A percentile compares a stretch with the other conserved stretches of the same genome.
These are phyloP conservation scores for Sungouiella blattae DNA, from an alignment of 805 yeast genomes.

Conservation along the genomic window DNA sequence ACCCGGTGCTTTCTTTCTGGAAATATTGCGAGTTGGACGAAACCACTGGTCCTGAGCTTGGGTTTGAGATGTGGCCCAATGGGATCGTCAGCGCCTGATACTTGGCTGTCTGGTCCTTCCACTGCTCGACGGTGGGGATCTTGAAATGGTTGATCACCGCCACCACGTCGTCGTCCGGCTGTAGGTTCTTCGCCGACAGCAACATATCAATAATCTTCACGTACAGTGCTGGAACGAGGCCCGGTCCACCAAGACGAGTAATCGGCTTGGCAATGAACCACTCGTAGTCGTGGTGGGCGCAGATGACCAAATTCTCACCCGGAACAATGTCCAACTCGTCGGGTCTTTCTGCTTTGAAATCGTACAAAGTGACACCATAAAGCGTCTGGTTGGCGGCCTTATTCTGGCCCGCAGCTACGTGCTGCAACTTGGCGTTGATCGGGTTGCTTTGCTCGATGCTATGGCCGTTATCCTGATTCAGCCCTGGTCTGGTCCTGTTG, in stretches of 20 bases:
- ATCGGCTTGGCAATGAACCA: slow-evolving; percentile 98
- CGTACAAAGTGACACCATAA: slow-evolving; percentile 83
- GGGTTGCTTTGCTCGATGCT: slow-evolving; percentile 15
- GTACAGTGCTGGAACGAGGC: slow-evolving; percentile 87
- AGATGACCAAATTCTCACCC: slow-evolving; percentile 87
- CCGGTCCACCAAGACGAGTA: slow-evolving; percentile 94
- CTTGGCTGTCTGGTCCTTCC: slow-evolving; percentile 88
- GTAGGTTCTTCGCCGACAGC: slow-evolving; percentile 24
- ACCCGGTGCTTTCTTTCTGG: slow-evolving; percentile 15
- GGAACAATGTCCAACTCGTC: slow-evolving; percentile 84
- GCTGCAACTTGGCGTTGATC: slow-evolving; percentile 18
- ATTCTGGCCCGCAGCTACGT: slow-evolving; percentile 2
- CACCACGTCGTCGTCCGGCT: slow-evolving; percentile 41
- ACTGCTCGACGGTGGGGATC: slow-evolving; percentile 90
- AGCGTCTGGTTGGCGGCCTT: slow-evolving; percentile 44
- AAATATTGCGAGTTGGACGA: slow-evolving; percentile 39
- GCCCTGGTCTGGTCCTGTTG: slow-evolving; percentile 47
- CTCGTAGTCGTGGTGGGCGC: slow-evolving; percentile 94
- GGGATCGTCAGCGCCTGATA: slow-evolving; percentile 89
- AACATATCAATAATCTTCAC: slow-evolving; percentile 81
- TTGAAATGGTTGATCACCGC: slow-evolving; percentile 59
- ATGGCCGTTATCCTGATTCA: slow-evolving; percentile 17
- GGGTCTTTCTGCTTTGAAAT: slow-evolving; percentile 74
- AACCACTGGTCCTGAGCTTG: slow-evolving; percentile 24
- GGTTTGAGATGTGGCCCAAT: slow-evolving; percentile 45